These are phyloP conservation scores for Carex parvula DNA, from an alignment of 176 grass and related monocot species.

Conservation along the genomic window DNA sequence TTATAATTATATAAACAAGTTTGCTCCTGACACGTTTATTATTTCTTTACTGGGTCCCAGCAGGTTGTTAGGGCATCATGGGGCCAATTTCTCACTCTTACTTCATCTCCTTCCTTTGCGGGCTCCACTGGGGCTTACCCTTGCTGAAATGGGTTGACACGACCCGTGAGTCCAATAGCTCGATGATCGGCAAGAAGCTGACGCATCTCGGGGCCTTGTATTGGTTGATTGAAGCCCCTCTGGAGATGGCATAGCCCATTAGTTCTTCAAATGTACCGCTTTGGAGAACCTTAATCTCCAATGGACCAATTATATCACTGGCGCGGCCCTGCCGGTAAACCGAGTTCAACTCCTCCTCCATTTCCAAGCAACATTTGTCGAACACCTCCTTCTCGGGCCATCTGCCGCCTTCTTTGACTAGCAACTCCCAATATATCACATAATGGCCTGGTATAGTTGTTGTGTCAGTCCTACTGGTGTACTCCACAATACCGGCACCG, in stretches of 20 bases:
- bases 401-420: conserved; percentile 36
- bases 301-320: conserved; percentile 74
- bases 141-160: conserved; percentile 75
- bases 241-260: conserved; percentile 91
- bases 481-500: conserved; percentile 62
- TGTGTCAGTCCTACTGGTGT: conserved; percentile 78
- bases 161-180: conserved; percentile 79
- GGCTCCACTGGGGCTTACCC: conserved; percentile 56
- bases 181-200: conserved; percentile 76
- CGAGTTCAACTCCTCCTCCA: conserved; percentile 94
- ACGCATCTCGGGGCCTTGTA: conserved; percentile 95
- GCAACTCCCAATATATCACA: conserved; percentile 94
- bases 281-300: conserved; percentile 72
- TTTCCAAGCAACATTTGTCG: conserved; percentile 83
- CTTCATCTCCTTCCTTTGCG: conserved; percentile 39
- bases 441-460: conserved; percentile 87
- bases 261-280: conserved; percentile 88
- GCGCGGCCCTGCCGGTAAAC: conserved; percentile 80
- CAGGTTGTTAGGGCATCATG: neutral
- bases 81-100: neutral
- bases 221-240: conserved; percentile 96
- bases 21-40: conserved; percentile 19
- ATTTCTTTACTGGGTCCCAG: conserved; percentile 10
- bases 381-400: conserved; percentile 52
- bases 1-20: neutral